Percentiles rank a stretch among this genome's conserved stretches.
Evolutionary conservation across 2,329 filamentous ascomycete genomes (phyloP).

Genomic region (Aspergillus sp.): DNA sequence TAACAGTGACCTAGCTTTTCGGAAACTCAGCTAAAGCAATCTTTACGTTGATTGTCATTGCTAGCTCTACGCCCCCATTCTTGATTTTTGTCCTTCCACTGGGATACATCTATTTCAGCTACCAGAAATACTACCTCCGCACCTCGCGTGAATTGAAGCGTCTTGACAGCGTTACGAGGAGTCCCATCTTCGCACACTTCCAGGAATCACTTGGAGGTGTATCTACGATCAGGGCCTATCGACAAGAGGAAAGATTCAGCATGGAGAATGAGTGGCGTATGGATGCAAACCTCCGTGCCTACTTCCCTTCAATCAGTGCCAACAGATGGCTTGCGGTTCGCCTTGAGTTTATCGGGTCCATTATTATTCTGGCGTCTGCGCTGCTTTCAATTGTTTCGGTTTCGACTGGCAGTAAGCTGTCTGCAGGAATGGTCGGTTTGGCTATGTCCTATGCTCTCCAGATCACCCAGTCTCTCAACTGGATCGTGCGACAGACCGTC

Average conservation of each 20-base stretch:
- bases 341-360: conserved; percentile 89
- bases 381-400: conserved; percentile 81
- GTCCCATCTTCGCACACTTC: conserved; percentile 97
- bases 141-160: conserved; percentile 96
- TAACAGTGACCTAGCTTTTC: conserved; percentile 55
- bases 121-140: conserved; percentile 94
- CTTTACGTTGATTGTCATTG: conserved; percentile 87
- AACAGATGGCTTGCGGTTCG: conserved; percentile 93
- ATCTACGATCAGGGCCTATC: conserved; percentile 92
- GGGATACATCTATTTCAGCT: conserved; percentile 78
- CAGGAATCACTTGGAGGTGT: conserved; percentile 94
- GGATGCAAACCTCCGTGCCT: conserved; percentile 89
- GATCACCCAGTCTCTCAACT: conserved; percentile 96
- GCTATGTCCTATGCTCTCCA: conserved; percentile 96
- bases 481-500: conserved; percentile 97
- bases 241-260: conserved; percentile 82
- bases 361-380: conserved; percentile 88
- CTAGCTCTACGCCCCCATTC: conserved; percentile 77
- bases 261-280: conserved; percentile 97
- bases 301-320: conserved; percentile 92
- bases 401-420: conserved; percentile 62
- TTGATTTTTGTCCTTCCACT: conserved; percentile 78
- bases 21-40: conserved; percentile 70
- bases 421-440: conserved; percentile 78
- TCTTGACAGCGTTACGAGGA: conserved; percentile 90